A percentile compares a stretch with the other conserved stretches of the same genome.
These are phyloP conservation scores for Trichoderma sp. DNA, from an alignment of 2,329 filamentous ascomycete genomes.

Conservation along the genomic window DNA sequence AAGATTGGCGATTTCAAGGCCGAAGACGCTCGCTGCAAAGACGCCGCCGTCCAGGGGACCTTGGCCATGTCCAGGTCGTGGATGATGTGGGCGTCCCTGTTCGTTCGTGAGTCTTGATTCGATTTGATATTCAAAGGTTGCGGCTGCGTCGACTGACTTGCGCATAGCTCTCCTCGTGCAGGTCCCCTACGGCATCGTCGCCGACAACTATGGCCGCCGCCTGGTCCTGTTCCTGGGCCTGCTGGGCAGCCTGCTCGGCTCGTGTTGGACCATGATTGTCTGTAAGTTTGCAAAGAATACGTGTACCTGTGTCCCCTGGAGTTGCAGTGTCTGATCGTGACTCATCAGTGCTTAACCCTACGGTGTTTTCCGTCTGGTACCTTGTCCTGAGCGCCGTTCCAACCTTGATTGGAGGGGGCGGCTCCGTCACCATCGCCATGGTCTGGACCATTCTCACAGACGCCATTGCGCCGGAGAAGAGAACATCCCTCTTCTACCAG, in stretches of 20 bases:
- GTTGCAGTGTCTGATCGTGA: too few relatives aligned
- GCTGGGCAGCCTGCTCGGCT: constrained; percentile 38
- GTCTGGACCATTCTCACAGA: constrained; percentile 51
- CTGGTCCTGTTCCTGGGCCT: constrained; percentile 46
- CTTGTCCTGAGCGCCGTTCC: constrained; percentile 42
- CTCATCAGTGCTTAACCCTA: constrained; percentile 41
- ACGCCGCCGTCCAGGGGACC: constrained; percentile 51
- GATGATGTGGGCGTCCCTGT: constrained; percentile 48
- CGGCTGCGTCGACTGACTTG: constrained; percentile 38
- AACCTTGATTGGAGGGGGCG: constrained; percentile 48
- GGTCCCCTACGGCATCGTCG: constrained; percentile 51
- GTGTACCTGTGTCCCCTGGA: too few relatives aligned
- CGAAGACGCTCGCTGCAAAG: constrained; percentile 54
- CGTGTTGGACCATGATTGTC: constrained; percentile 32
- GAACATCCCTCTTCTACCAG: constrained; percentile 48
- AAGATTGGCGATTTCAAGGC: constrained; percentile 36
- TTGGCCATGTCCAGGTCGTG: constrained; percentile 57
- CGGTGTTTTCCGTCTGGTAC: constrained; percentile 47
- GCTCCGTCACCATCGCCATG: constrained; percentile 47
- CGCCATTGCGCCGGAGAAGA: constrained; percentile 43
- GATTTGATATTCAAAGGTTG: too few relatives aligned
- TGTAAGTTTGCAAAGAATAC: too few relatives aligned
- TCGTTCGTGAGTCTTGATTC: constrained; percentile 32
- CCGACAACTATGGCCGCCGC: constrained; percentile 51
- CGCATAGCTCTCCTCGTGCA: constrained; percentile 46